Evolutionary conservation across 371 early-diverging fungal species (phyloP), one percentile per base, ranked within the genome.

Genomic region (Rhizopus stolonifer): DNA sequence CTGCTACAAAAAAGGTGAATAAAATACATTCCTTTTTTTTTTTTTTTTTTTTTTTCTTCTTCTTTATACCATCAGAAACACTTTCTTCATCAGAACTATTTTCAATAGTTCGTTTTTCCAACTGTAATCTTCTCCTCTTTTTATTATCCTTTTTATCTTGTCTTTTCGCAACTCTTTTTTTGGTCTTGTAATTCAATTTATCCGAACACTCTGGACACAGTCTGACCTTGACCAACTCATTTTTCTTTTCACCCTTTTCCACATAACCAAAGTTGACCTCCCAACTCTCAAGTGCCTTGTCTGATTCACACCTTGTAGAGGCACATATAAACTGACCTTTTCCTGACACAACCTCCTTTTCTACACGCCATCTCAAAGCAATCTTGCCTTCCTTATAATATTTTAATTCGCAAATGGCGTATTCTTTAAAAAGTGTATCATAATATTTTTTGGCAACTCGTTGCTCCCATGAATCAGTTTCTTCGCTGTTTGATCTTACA

Each of bases 381-480:
- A 94, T 81, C 50, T 80, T 82, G 5, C 89, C 89, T 55, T 88
- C 78, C 50, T 86, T 87, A 71, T 87, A 91, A 42, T 82, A 72
- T 19, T 74, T 79, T 29, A 94, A 67, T 33, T 94, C 85, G n/a
- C 84, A 86, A 3, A 94, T 63, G 14, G 89, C 87, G 60, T 87
- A 94, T 61, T 94, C 94, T 55, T 91, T 92, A 64, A 89, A 91
- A 10, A 94, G 75, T 55, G 79, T 76, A 54, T 91, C 90, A 53
- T 94, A 89, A 63, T 94, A 92, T 56, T 88, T 87, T 57, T 90
- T 88, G 5, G 93, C 92, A 7, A 92, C 64, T 9, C 92, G 72
- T 45, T 86, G 70, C 58, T 90, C 93, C 93, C 93, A 94, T 2
- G 78, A 62, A 3, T 56, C 55, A 36, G 68, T 64, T 38, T 68